phyloP scores from a whole-genome alignment of 2,329 filamentous ascomycete species.

The Pyricularia grisea region DNA sequence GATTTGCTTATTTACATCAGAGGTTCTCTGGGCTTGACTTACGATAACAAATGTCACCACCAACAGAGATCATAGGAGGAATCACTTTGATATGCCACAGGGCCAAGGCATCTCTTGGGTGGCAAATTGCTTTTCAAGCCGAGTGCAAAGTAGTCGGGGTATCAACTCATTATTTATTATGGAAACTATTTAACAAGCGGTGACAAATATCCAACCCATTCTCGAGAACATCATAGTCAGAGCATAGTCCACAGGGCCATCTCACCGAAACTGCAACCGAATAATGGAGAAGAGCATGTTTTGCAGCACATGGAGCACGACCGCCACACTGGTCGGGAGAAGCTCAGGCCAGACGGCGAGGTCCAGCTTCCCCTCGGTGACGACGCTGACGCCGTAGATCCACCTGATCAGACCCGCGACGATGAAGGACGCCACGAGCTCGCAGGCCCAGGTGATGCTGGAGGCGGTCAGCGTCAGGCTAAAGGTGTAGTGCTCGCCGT shows the following conservation, averaged over 20 bases:
- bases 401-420: constrained; percentile 48
- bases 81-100: background rate
- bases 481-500: constrained; percentile 45
- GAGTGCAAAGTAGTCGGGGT: background rate
- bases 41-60: too few species aligned
- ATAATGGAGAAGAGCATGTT: constrained; percentile 67
- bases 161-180: background rate
- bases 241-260: background rate
- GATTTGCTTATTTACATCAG: too few species aligned
- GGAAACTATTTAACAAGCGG: background rate
- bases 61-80: background rate
- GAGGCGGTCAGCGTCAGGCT: constrained; percentile 54
- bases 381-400: constrained; percentile 53
- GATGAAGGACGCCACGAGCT: constrained; percentile 51
- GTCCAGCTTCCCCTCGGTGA: constrained; percentile 54
- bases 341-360: constrained; percentile 58
- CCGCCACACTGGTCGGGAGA: constrained; percentile 54
- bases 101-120: background rate
- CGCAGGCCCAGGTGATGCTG: constrained; percentile 56
- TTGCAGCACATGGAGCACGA: constrained; percentile 59
- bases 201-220: background rate
- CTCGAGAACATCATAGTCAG: background rate
- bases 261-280: constrained; percentile 45
- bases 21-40: too few species aligned
- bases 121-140: background rate